A percentile compares a stretch with the other conserved stretches of the same genome.
Conservation (phyloP, 495 filamentous ascomycete genomes). For the Penicillium paradoxum region DNA sequence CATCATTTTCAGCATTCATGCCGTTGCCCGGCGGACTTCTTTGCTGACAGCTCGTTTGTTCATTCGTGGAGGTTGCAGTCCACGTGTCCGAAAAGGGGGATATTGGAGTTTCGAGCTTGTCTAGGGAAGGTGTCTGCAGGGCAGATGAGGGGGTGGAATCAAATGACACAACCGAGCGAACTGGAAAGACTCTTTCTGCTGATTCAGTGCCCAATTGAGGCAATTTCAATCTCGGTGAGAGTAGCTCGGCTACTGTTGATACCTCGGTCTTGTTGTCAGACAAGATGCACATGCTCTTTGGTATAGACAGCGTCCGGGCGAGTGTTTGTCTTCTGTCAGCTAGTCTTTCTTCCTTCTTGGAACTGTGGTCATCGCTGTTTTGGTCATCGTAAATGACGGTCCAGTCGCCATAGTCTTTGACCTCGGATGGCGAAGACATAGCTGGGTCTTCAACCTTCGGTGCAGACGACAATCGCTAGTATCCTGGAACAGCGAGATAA, state of each 20-base stretch:
- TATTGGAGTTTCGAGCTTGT: conserved; percentile 19
- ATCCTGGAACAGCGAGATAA: not conserved
- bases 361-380: conserved; percentile 3
- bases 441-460: not conserved
- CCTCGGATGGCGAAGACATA: conserved; percentile 5
- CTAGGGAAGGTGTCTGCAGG: conserved; percentile 20
- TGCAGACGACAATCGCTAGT: not conserved
- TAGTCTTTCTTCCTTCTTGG: conserved; percentile 4
- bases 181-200: conserved; percentile 23
- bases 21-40: not conserved
- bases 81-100: conserved; percentile 16
- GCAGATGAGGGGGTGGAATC: conserved; percentile 25
- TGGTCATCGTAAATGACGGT: conserved; percentile 13
- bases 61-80: not conserved
- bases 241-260: conserved; percentile 15
- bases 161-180: conserved; percentile 23
- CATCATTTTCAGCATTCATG: not conserved
- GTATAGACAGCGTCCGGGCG: conserved; percentile 10
- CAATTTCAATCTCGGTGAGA: conserved; percentile 16
- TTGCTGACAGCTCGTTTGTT: not conserved
- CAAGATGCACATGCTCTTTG: conserved; percentile 21
- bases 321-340: conserved; percentile 5
- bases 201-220: conserved; percentile 19
- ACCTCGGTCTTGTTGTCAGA: conserved; percentile 22
- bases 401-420: conserved; percentile 14